Evolutionary conservation across 805 yeast genomes (phyloP).

Genomic region (Wilhelminamyces savonicus): DNA sequence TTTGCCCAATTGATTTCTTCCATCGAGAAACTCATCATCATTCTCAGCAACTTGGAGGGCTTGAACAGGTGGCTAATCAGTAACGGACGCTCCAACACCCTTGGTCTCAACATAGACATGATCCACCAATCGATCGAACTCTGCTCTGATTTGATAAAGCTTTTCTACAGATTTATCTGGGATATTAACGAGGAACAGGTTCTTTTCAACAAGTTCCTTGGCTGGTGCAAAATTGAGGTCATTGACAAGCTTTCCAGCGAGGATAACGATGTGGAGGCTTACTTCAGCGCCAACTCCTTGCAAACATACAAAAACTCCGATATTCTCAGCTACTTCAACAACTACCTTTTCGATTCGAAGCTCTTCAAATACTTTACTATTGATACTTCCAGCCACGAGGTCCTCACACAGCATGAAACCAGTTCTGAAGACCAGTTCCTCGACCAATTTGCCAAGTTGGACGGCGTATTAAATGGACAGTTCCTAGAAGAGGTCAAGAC

Average conservation of each 20-base stretch:
- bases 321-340: conserved; percentile 18
- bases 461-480: background rate
- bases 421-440: background rate
- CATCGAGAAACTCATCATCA: conserved; percentile 46
- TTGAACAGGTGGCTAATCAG: conserved; percentile 35
- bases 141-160: conserved; percentile 15
- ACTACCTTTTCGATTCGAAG: conserved; percentile 13
- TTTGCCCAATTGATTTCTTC: conserved; percentile 49
- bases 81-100: too few relatives aligned
- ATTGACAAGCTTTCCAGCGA: conserved; percentile 30
- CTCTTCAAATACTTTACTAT: conserved; percentile 13
- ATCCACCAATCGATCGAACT: too few relatives aligned
- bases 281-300: too few relatives aligned
- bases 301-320: conserved; percentile 11
- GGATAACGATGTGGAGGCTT: conserved; percentile 20
- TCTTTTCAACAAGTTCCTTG: conserved; percentile 37
- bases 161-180: conserved; percentile 33
- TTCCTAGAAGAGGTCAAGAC: conserved; percentile 1
- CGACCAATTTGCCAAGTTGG: conserved; percentile 1
- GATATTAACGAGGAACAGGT: conserved; percentile 41
- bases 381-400: conserved; percentile 9
- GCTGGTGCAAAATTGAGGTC: conserved; percentile 37
- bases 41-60: conserved; percentile 38
- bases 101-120: too few relatives aligned
- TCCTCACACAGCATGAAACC: conserved; percentile 2